Base-by-base conservation (phyloP, 495 filamentous ascomycete genomes). In the Talaromyces trachyspermus region DNA sequence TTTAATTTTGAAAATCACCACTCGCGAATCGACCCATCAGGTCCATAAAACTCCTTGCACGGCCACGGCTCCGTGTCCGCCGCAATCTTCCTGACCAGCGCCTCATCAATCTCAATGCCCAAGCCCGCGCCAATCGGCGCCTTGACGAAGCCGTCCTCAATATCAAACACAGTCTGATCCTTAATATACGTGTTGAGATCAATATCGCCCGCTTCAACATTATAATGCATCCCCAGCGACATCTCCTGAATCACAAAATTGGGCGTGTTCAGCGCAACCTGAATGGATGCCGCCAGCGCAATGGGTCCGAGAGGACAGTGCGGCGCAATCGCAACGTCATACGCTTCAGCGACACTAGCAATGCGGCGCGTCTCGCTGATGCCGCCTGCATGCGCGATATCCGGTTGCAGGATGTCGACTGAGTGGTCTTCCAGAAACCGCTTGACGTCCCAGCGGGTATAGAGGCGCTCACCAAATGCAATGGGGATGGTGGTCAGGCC, bases 161-260 rank as follows among this genome's bases (percentile, higher is more conserved):
- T 79, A 25, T 65, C 60, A 64, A 85, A 88, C 2, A 85, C 77
- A 18, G 52, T 58, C 0, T 74, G 64, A 57, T 87, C 77, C 49
- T 75, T 77, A 5, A 82, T 68, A 53, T 89, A 90, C 48, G 71
- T 86, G 1, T 68, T 75, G 35, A 89, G 68, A 61, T 89, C 84
- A 45, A 75, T 74, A 33, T 77, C 68, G 6, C 83, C 80, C 7
- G 62, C 76, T 19, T 49, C 48, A 14, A 66, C 66, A 53, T 88
- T 89, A 58, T 89, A 89, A 62, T 90, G 86, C 43, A 90, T 89
- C 0, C 84, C 85, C 40, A 86, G 53, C 45, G 78, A 79, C 85
- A 89, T 89, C 69, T 90, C 85, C 61, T 88, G 86, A 41, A 90
- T 89, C 25, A 73, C 79, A 58, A 87, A 87, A 56, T 90, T 89